Evolutionary conservation across 2,329 filamentous ascomycete species (phyloP).

Genomic region (Cladosporium oxysporum): DNA sequence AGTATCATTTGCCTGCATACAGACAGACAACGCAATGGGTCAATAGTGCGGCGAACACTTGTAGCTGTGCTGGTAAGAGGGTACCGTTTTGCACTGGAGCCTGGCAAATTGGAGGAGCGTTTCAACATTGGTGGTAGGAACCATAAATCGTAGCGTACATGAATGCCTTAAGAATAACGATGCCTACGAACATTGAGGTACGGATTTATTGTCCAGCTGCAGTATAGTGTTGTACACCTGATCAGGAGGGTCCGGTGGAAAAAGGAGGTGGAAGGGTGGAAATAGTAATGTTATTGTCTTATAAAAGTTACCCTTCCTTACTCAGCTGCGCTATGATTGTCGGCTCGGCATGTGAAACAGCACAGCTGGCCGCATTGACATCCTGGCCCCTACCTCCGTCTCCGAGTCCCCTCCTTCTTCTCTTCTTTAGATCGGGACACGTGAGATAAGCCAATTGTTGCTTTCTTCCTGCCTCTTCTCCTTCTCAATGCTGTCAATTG

Average conservation of each 20-base stretch:
- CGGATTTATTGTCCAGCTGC: background rate
- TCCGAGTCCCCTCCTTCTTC: background rate
- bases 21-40: background rate
- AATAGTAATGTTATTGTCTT: background rate
- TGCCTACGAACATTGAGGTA: background rate
- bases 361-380: constrained; percentile 7
- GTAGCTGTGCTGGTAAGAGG: background rate
- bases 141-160: background rate
- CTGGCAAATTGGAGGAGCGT: too few relatives aligned
- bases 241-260: background rate
- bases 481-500: constrained; percentile 12
- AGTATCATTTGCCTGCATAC: background rate
- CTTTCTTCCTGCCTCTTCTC: constrained; percentile 2
- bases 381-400: background rate
- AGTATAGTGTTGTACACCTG: background rate
- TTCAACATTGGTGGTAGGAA: background rate
- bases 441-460: constrained; percentile 2
- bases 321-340: background rate
- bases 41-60: background rate
- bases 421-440: background rate
- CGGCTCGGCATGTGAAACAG: constrained; percentile 5
- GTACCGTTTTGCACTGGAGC: background rate
- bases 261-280: background rate
- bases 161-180: background rate
- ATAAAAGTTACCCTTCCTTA: background rate